phyloP scores from a whole-genome alignment of 768 basidiomycete species.

The Ramaria rubella region DNA sequence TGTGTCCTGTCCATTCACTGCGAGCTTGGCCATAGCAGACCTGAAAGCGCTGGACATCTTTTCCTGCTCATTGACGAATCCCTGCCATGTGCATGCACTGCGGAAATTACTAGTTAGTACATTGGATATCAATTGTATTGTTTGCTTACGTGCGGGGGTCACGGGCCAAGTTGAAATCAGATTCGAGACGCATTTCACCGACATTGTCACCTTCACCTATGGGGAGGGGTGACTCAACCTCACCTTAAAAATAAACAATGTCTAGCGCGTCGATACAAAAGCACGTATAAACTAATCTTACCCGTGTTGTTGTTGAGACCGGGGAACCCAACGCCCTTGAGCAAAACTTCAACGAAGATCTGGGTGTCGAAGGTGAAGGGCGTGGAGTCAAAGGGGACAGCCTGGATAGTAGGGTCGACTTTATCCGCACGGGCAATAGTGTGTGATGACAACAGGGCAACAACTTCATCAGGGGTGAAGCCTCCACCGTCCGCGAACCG shows the following conservation, averaged over 20 bases:
- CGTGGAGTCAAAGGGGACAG: constrained; percentile 19
- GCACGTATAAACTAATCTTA: constrained; percentile 16
- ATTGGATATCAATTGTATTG: no score
- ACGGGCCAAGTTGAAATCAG: constrained; percentile 22
- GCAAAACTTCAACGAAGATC: constrained; percentile 22
- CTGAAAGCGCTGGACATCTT: constrained; percentile 17
- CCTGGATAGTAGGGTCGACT: constrained; percentile 21
- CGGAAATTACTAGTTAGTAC: constrained; percentile 16
- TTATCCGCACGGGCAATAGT: constrained; percentile 20
- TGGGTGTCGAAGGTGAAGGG: constrained; percentile 18
- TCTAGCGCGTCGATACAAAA: neutral
- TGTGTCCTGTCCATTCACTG: constrained; percentile 21
- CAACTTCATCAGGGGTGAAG: constrained; percentile 20
- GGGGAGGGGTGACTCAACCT: constrained; percentile 7
- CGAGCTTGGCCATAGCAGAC: constrained; percentile 22
- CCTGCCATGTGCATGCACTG: constrained; percentile 23
- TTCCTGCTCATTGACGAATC: constrained; percentile 18
- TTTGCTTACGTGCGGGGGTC: constrained; percentile 21
- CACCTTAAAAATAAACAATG: neutral
- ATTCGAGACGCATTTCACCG: constrained; percentile 25
- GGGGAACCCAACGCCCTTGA: constrained; percentile 19
- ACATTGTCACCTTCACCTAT: neutral
- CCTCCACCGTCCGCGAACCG: constrained; percentile 20
- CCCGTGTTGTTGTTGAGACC: constrained; percentile 33
- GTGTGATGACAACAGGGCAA: constrained; percentile 22